Conservation (phyloP, 2,329 filamentous ascomycete species). For the Epichloe scottii region DNA sequence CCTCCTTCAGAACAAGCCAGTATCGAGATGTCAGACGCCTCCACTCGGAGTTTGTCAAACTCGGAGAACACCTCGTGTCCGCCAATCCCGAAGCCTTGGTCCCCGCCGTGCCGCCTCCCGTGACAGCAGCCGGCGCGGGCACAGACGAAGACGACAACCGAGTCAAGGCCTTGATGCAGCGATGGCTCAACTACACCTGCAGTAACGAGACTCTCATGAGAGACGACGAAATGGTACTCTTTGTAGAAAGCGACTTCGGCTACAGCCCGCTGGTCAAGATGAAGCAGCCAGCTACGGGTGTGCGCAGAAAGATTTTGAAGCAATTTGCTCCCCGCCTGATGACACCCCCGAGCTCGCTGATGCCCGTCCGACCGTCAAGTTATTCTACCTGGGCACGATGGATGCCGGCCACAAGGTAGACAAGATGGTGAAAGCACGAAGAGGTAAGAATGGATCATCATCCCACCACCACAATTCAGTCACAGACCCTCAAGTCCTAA, state of each 20-base stretch:
- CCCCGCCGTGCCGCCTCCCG: conserved; percentile 84
- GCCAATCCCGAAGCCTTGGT: conserved; percentile 95
- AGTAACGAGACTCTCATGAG: conserved; percentile 83
- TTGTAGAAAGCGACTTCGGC: conserved; percentile 97
- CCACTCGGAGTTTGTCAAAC: conserved; percentile 90
- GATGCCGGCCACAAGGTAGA: conserved; percentile 96
- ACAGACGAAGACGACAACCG: conserved; percentile 90
- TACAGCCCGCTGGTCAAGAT: conserved; percentile 92
- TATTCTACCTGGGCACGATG: conserved; percentile 92
- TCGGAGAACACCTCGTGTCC: conserved; percentile 91
- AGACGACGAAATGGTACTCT: conserved; percentile 94
- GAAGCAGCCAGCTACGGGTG: conserved; percentile 93
- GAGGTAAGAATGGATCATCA: conserved; percentile 48
- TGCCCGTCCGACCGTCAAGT: conserved; percentile 80
- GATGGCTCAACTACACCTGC: conserved; percentile 92
- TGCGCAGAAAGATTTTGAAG: conserved; percentile 90
- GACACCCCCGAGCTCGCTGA: conserved; percentile 91
- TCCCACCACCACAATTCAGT: neutral
- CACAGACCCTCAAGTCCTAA: neutral
- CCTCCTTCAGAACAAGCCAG: conserved; percentile 92
- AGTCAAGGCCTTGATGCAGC: conserved; percentile 79
- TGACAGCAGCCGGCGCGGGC: conserved; percentile 86
- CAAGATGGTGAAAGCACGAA: conserved; percentile 77
- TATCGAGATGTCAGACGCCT: conserved; percentile 94
- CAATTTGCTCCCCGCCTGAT: conserved; percentile 97